phyloP scores from a whole-genome alignment of 2,329 filamentous ascomycete species.

The Grosmannia penicillata region DNA sequence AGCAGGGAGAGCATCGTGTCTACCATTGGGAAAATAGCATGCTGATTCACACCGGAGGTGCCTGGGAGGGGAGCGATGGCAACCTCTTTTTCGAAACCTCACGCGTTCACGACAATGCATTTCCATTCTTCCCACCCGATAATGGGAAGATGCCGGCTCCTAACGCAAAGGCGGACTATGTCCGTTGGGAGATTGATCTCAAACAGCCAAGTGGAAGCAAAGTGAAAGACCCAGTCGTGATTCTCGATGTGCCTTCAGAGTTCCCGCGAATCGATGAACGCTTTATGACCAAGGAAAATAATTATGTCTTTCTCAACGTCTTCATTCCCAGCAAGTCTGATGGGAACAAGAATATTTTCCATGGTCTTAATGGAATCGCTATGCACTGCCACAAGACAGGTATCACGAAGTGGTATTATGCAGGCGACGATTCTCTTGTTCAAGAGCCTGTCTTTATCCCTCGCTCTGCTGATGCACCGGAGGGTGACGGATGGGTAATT shows the following conservation, averaged over 20 bases:
- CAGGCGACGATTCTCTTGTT: background rate
- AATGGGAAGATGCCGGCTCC: conserved; percentile 14
- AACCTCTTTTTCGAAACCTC: conserved; percentile 22
- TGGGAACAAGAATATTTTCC: conserved; percentile 1
- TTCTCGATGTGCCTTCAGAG: conserved; percentile 14
- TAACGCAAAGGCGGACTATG: conserved; percentile 24
- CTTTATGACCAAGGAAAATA: conserved; percentile 9
- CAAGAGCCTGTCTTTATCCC: conserved; percentile 1
- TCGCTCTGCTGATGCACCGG: background rate
- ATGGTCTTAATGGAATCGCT: background rate
- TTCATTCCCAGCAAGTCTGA: background rate
- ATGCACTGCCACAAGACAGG: background rate
- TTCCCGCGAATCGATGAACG: conserved; percentile 28
- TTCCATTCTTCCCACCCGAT: conserved; percentile 22
- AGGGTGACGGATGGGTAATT: background rate
- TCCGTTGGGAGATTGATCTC: conserved; percentile 24
- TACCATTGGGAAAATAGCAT: conserved; percentile 16
- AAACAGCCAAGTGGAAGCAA: conserved; percentile 13
- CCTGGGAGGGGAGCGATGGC: conserved; percentile 22
- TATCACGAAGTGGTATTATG: background rate
- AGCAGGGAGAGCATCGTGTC: conserved; percentile 11
- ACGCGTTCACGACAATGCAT: conserved; percentile 22
- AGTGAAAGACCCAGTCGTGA: conserved; percentile 15
- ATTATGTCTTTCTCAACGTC: background rate
- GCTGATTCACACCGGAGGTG: conserved; percentile 25